Evolutionary conservation across 257 asterid genomes (phyloP), one percentile per base, ranked within the genome.

Genomic region (Scutellaria barbata): DNA sequence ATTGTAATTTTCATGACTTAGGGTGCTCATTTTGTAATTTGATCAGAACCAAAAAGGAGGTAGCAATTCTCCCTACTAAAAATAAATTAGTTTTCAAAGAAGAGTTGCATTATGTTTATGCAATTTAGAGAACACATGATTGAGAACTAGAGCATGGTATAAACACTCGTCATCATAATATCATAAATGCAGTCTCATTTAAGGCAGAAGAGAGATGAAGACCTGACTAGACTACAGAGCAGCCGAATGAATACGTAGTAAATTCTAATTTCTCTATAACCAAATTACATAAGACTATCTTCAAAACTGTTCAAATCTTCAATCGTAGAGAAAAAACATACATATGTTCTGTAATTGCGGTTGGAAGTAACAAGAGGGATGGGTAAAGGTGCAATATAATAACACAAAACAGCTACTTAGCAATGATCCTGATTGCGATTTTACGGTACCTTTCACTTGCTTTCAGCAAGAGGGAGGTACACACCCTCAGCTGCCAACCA

Each of bases 401-500:
- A 55, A 58, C 59, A 51, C 46, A 58, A n/a, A 69, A 43, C 10
- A 22, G 37, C 63, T 66, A 35, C 55, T 55, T 57, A 45, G 60
- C 48, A 42, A 7, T 47, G 30, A 53, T 79, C 18, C 16, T 14
- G 52, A 58, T 42, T 22, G 57, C 63, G 65, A 61, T 20, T 35
- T 62, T 54, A 9, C 61, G 57, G 8, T 69, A 73, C 65, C 14
- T 11, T 71, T 83, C 84, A 86, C 81, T 86, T 92, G 86, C 79
- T 81, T 61, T 84, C 99, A 64, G 71, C 64, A 35, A 71, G 77
- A 0, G 98, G 96, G 61, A 95, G 91, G 76, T 95, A 95, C 18
- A 95, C 93, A 6, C 99, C 99, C 76, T 95, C 99, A 33, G 95
- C 92, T 46, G 99, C 99, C 81, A 95, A 58, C 99, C 99, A 92